Evolutionary conservation across 1,284 basidiomycete genomes (phyloP).

Genomic region (Ceratobasidium sp.): DNA sequence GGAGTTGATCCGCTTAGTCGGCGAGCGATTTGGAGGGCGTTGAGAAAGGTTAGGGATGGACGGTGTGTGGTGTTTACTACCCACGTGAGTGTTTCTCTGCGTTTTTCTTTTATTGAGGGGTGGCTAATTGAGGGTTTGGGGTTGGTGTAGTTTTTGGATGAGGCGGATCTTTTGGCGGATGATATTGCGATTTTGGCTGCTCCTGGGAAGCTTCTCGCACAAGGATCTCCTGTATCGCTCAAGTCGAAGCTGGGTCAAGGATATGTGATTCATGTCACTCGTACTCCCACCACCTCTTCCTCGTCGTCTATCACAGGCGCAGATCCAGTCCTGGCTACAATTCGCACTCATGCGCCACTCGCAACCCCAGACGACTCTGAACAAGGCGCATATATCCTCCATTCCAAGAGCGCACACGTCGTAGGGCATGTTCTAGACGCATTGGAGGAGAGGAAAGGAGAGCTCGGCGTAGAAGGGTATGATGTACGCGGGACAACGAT

Average conservation of each 20-base stretch:
- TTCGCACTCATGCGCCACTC: slow-evolving; percentile 63
- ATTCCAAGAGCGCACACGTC: slow-evolving; percentile 63
- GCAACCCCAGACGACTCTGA: slow-evolving; percentile 57
- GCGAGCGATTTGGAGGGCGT: slow-evolving; percentile 77
- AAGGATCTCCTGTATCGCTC: slow-evolving; percentile 75
- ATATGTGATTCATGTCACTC: slow-evolving; percentile 69
- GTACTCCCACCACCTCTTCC: slow-evolving; percentile 49
- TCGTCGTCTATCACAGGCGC: background rate
- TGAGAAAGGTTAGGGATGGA: slow-evolving; percentile 71
- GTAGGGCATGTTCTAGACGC: slow-evolving; percentile 68
- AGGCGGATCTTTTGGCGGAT: slow-evolving; percentile 82
- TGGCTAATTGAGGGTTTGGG: slow-evolving; percentile 29
- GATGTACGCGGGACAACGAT: slow-evolving; percentile 78
- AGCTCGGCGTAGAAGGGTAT: slow-evolving; percentile 62
- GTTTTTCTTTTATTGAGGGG: background rate
- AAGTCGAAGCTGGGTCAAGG: slow-evolving; percentile 79
- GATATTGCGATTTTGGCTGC: slow-evolving; percentile 78
- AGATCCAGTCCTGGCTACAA: slow-evolving; percentile 55
- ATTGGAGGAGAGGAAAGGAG: slow-evolving; percentile 60
- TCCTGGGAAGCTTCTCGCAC: slow-evolving; percentile 77
- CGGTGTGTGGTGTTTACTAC: slow-evolving; percentile 76
- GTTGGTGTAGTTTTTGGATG: slow-evolving; percentile 72
- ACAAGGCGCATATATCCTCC: slow-evolving; percentile 65
- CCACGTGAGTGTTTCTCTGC: slow-evolving; percentile 62
- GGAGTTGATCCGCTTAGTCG: slow-evolving; percentile 83